A percentile compares a stretch with the other conserved stretches of the same genome.
phyloP scores from a whole-genome alignment of 2,329 filamentous ascomycete genomes.

The Bipolaris oryzae region DNA sequence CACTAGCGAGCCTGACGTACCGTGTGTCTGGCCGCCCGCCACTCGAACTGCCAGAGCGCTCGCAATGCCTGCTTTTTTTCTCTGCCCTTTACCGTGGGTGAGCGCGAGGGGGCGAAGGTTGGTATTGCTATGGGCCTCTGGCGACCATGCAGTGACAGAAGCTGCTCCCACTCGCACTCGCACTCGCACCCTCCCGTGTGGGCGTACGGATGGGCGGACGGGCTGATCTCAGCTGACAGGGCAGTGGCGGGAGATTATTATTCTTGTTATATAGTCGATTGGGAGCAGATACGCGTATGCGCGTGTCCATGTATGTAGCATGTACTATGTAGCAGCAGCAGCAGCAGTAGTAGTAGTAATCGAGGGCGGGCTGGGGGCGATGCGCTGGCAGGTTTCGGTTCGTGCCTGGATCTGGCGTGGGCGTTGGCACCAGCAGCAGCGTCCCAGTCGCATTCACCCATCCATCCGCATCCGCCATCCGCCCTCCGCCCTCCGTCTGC shows the following conservation, averaged over 20 bases:
- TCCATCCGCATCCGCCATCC: conserved; percentile 16
- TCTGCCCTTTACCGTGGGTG: neutral
- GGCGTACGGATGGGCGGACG: neutral
- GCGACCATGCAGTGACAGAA: neutral
- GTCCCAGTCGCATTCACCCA: conserved; percentile 12
- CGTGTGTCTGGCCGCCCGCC: neutral
- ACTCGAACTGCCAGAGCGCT: neutral
- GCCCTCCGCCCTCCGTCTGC: conserved; percentile 23
- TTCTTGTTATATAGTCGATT: too few relatives aligned
- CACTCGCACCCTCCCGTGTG: neutral
- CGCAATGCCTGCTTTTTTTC: neutral
- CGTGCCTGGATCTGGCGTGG: conserved; percentile 20
- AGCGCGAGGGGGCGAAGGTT: neutral
- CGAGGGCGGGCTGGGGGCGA: conserved; percentile 10
- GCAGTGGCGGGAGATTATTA: neutral
- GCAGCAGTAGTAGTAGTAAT: too few relatives aligned
- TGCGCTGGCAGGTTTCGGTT: conserved; percentile 28
- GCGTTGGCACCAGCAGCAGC: conserved; percentile 10
- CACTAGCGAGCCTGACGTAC: neutral
- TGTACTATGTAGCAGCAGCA: too few relatives aligned
- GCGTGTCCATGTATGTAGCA: too few relatives aligned
- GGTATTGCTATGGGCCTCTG: neutral
- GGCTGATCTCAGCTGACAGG: conserved; percentile 10
- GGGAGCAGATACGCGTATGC: too few relatives aligned
- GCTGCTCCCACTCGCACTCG: neutral